Percentiles rank a stretch among this genome's conserved stretches.
Evolutionary conservation across 2,329 filamentous ascomycete species (phyloP).

Genomic region (Neonectria punicea): DNA sequence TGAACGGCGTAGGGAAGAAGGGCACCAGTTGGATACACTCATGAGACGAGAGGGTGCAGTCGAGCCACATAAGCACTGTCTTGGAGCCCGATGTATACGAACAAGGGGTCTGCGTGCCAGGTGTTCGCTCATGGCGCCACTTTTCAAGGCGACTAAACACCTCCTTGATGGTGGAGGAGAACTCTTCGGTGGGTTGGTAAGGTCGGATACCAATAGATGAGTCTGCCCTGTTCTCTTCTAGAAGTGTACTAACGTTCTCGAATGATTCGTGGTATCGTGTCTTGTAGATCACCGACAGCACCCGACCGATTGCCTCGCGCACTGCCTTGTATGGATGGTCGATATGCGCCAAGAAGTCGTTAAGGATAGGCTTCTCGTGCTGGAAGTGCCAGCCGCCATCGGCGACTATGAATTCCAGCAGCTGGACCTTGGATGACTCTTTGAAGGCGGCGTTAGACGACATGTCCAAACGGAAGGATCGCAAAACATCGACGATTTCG

Average conservation of each 20-base stretch:
- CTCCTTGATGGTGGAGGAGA: constrained; percentile 74
- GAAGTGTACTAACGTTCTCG: constrained; percentile 77
- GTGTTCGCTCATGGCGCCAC: constrained; percentile 86
- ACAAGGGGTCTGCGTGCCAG: constrained; percentile 92
- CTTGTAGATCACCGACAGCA: constrained; percentile 87
- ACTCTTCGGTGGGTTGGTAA: constrained; percentile 81
- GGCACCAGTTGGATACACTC: constrained; percentile 91
- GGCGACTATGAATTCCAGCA: constrained; percentile 87
- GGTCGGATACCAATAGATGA: constrained; percentile 88
- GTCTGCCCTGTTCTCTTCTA: constrained; percentile 80
- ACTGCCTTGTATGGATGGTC: constrained; percentile 99
- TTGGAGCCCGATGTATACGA: constrained; percentile 97
- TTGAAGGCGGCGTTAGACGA: constrained; percentile 97
- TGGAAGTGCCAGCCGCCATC: constrained; percentile 98
- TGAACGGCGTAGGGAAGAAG: constrained; percentile 91
- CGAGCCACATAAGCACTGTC: constrained; percentile 94
- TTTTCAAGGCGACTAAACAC: constrained; percentile 84
- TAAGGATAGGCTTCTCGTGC: constrained; percentile 84
- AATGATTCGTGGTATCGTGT: constrained; percentile 96
- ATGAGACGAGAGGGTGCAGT: constrained; percentile 88
- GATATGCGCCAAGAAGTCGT: constrained; percentile 90
- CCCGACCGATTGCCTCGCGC: constrained; percentile 91
- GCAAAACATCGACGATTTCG: constrained; percentile 85
- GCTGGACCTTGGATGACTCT: constrained; percentile 93
- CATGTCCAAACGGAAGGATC: constrained; percentile 91